Conservation (phyloP, 2,329 filamentous ascomycete genomes). For the Pezizomycotina sp. region DNA sequence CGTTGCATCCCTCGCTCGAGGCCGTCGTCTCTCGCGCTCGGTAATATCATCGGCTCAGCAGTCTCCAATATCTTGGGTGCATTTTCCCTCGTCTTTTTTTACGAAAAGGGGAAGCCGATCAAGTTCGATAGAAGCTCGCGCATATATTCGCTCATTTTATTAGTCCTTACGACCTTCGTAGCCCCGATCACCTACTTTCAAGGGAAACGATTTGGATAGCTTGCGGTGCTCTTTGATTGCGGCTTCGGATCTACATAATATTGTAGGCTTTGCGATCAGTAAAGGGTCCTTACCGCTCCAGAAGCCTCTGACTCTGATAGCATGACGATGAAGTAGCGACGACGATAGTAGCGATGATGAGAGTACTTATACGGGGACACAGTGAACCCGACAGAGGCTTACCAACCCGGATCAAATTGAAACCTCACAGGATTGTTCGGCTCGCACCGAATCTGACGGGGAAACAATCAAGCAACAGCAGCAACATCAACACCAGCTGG, state of each 20-base stretch:
- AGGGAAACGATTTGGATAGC: slow-evolving; percentile 26
- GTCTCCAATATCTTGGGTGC: slow-evolving; percentile 42
- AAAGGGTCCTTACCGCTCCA: slow-evolving; percentile 32
- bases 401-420: slow-evolving; percentile 8
- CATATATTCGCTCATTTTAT: slow-evolving; percentile 33
- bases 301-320: slow-evolving; percentile 32
- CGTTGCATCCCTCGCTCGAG: slow-evolving; percentile 33
- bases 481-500: slow-evolving; percentile 1
- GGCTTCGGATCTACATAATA: slow-evolving; percentile 33
- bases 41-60: slow-evolving; percentile 39
- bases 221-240: slow-evolving; percentile 31
- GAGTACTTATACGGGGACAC: slow-evolving; percentile 5
- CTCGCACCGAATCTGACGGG: too few relatives aligned
- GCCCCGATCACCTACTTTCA: slow-evolving; percentile 28
- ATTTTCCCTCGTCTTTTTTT: slow-evolving; percentile 38
- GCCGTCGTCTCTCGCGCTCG: slow-evolving; percentile 35
- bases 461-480: slow-evolving; percentile 12
- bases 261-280: slow-evolving; percentile 34
- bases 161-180: slow-evolving; percentile 32
- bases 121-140: slow-evolving; percentile 36
- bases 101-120: slow-evolving; percentile 26
- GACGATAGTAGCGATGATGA: slow-evolving; percentile 17
- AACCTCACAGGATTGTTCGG: slow-evolving; percentile 6
- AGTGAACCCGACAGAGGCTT: slow-evolving; percentile 14
- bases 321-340: slow-evolving; percentile 21